These are phyloP conservation scores for Aureobasidium sp. DNA, from an alignment of 2,329 filamentous ascomycete species.

Conservation along the genomic window DNA sequence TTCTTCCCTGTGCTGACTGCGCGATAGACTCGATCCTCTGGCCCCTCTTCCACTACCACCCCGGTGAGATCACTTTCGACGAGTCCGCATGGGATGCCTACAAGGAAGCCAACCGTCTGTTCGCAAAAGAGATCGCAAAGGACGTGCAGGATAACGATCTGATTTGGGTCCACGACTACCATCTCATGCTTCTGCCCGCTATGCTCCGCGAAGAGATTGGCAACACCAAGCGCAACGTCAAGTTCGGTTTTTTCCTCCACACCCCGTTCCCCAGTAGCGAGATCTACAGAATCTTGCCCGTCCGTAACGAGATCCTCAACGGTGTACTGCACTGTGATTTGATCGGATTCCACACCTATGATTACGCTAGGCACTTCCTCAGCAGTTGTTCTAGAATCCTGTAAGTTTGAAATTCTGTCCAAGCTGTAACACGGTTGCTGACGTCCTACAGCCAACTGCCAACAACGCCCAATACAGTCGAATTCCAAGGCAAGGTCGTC, in stretches of 20 bases:
- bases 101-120: constrained; percentile 83
- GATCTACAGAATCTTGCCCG: constrained; percentile 91
- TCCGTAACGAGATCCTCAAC: constrained; percentile 77
- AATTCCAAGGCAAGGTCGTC: constrained; percentile 80
- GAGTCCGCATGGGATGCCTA: constrained; percentile 92
- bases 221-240: constrained; percentile 66
- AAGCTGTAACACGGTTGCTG: background rate
- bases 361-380: constrained; percentile 96
- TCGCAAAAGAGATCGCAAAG: constrained; percentile 77
- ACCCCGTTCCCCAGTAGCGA: constrained; percentile 95
- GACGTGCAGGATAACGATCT: constrained; percentile 89
- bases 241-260: constrained; percentile 97
- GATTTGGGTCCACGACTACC: constrained; percentile 98
- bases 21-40: constrained; percentile 85
- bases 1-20: background rate
- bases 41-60: constrained; percentile 98
- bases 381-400: constrained; percentile 94
- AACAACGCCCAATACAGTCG: constrained; percentile 88
- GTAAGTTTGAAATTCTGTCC: constrained; percentile 35
- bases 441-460: constrained; percentile 44
- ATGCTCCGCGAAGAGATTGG: constrained; percentile 82
- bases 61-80: constrained; percentile 96
- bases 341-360: constrained; percentile 97
- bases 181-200: constrained; percentile 90
- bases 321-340: constrained; percentile 90